These are phyloP conservation scores for Sicyos edulis DNA, from an alignment of 306 rosid genomes.

Conservation along the genomic window DNA sequence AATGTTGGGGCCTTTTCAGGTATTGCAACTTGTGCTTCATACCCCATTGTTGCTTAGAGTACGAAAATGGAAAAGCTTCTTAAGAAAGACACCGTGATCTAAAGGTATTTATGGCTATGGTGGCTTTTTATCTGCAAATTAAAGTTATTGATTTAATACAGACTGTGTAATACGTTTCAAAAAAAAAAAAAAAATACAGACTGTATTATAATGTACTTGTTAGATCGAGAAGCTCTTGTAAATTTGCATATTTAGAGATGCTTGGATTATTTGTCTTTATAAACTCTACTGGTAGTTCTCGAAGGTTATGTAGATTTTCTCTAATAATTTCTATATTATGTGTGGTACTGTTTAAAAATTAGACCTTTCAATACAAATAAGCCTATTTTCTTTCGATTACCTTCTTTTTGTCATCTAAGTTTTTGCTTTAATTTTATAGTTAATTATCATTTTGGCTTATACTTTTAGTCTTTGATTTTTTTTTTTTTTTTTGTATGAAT, in stretches of 20 bases:
- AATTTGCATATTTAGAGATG: neutral
- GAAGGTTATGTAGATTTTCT: neutral
- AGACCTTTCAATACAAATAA: neutral
- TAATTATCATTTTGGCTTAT: too few relatives aligned
- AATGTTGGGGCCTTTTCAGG: slow-evolving; percentile 43
- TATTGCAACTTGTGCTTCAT: slow-evolving; percentile 89
- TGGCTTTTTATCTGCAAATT: neutral
- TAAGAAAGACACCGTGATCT: neutral
- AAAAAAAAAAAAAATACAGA: too few relatives aligned
- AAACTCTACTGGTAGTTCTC: neutral
- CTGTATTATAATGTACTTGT: neutral
- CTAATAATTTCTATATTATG: neutral
- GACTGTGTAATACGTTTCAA: neutral
- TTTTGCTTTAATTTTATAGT: neutral
- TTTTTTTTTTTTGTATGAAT: too few relatives aligned
- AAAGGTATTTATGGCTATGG: neutral
- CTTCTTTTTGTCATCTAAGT: neutral
- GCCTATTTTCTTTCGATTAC: neutral
- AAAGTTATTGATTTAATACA: neutral
- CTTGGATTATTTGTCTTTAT: neutral
- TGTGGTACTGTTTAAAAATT: neutral
- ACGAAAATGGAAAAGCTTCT: neutral
- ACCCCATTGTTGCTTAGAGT: slow-evolving; percentile 58
- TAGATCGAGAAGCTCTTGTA: neutral
- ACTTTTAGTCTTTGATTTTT: too few relatives aligned